Percentiles rank a stretch among this genome's conserved stretches.
These are phyloP conservation scores for Suhomyces bribrorum DNA, from an alignment of 1,139 yeast species.

Conservation along the genomic window DNA sequence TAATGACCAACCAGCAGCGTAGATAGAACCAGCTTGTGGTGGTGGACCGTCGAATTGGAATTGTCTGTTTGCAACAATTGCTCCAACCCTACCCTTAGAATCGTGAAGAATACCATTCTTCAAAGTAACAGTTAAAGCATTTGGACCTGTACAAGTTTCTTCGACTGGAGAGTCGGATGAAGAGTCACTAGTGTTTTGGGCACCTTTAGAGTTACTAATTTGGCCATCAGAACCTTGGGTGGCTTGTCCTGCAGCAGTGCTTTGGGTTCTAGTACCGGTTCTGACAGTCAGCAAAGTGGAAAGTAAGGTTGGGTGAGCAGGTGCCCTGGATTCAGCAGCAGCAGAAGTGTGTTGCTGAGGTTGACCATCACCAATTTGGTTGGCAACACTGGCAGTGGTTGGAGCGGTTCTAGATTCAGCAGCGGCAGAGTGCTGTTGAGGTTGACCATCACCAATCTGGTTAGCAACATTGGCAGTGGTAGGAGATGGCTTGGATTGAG, in stretches of 20 bases:
- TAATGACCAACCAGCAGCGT: conserved; percentile 41
- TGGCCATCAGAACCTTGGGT: conserved; percentile 45
- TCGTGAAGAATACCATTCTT: conserved; percentile 35
- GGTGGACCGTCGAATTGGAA: conserved; percentile 50
- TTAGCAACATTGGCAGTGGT: conserved; percentile 24
- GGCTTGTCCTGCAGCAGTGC: conserved; percentile 23
- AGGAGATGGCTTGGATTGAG: conserved; percentile 39
- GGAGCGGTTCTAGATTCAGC: conserved; percentile 15
- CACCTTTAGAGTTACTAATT: conserved; percentile 14
- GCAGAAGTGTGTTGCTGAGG: conserved; percentile 32
- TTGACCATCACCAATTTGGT: conserved; percentile 48
- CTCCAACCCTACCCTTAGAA: conserved; percentile 39
- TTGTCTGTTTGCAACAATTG: conserved; percentile 48
- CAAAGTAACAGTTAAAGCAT: conserved; percentile 34
- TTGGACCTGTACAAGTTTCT: conserved; percentile 30
- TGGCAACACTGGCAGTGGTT: conserved; percentile 20
- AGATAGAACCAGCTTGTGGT: conserved; percentile 45
- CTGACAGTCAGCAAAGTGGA: not conserved
- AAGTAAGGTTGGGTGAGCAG: too few species aligned
- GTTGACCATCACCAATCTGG: conserved; percentile 50
- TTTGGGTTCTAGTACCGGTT: conserved; percentile 16
- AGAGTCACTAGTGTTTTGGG: conserved; percentile 17
- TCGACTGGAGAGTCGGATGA: conserved; percentile 2
- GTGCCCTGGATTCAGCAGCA: conserved; percentile 33
- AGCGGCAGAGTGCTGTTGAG: conserved; percentile 42